These are phyloP conservation scores for Fusarium tricinctum DNA, from an alignment of 2,329 filamentous ascomycete genomes.

Conservation along the genomic window DNA sequence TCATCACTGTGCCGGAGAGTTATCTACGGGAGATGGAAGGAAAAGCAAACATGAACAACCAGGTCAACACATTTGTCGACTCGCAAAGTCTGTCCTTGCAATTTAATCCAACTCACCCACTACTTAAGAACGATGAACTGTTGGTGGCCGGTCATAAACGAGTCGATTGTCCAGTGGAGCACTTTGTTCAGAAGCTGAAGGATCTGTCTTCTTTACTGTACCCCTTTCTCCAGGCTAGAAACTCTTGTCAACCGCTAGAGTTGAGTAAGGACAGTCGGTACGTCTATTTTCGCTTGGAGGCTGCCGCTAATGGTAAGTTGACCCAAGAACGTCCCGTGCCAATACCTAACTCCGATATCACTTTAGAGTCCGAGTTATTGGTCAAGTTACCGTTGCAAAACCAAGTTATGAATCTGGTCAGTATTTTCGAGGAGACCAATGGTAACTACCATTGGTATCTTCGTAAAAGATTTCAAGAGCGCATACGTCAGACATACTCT, in stretches of 20 bases:
- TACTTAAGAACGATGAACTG: neutral
- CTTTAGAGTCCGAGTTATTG: neutral
- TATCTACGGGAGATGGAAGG: conserved; percentile 4
- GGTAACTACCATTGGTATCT: conserved; percentile 10
- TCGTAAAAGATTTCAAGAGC: neutral
- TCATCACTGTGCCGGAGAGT: conserved; percentile 7
- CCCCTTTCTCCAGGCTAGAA: neutral
- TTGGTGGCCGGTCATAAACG: neutral
- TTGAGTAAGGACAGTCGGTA: neutral
- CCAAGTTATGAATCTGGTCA: neutral
- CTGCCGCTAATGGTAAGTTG: neutral
- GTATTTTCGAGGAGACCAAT: neutral
- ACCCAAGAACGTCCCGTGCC: rapidly evolving
- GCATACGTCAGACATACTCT: neutral
- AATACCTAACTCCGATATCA: rapidly evolving
- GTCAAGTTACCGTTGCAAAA: neutral
- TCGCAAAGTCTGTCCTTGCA: rapidly evolving
- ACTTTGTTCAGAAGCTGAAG: conserved; percentile 3
- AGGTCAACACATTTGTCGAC: neutral
- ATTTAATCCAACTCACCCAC: rapidly evolving
- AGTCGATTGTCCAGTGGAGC: neutral
- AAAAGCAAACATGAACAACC: neutral
- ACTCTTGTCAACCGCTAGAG: neutral
- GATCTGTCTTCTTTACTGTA: neutral
- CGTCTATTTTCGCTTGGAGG: neutral